phyloP scores from a whole-genome alignment of 345 rosid genomes.

The Rhodamnia rubescens region DNA sequence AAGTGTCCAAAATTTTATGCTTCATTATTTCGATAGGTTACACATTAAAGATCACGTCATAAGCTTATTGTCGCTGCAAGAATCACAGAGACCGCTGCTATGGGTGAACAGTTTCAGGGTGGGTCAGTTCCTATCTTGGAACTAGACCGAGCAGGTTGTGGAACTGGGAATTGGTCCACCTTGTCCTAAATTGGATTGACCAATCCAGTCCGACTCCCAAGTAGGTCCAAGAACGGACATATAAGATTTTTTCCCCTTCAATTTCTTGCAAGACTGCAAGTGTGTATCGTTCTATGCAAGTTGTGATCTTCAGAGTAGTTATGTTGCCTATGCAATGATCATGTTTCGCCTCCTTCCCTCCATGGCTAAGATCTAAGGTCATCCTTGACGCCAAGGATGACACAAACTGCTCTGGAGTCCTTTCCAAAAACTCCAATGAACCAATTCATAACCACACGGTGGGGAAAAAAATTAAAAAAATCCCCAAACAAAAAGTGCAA shows the following conservation, averaged over 20 bases:
- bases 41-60: neutral
- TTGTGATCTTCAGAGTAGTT: too few relatives aligned
- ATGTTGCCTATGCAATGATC: too few relatives aligned
- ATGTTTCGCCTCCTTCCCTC: neutral
- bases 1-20: neutral
- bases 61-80: neutral
- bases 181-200: too few relatives aligned
- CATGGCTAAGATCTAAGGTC: neutral
- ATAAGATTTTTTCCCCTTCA: too few relatives aligned
- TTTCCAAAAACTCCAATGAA: neutral
- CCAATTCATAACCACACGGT: neutral
- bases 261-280: too few relatives aligned
- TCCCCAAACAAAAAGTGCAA: neutral
- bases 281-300: too few relatives aligned
- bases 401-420: neutral
- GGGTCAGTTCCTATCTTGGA: too few relatives aligned
- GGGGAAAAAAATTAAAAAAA: neutral
- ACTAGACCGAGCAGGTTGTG: too few relatives aligned
- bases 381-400: neutral
- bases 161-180: too few relatives aligned
- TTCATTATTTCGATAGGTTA: neutral
- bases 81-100: rapidly evolving
- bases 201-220: too few relatives aligned
- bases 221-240: too few relatives aligned
- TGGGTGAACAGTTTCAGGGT: too few relatives aligned